Base-by-base conservation (phyloP, 129 eudicot species). In the Tagetes patula region DNA sequence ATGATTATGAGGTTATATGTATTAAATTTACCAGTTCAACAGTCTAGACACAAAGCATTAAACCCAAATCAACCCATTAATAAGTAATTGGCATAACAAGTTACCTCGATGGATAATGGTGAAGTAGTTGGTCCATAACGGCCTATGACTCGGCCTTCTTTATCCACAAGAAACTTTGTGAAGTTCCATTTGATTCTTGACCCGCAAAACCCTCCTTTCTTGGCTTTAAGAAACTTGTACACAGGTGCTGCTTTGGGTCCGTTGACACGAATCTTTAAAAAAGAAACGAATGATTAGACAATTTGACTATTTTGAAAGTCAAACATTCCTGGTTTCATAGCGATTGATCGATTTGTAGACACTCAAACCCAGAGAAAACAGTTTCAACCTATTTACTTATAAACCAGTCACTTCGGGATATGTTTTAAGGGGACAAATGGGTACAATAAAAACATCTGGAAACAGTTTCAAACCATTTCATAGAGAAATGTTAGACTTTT, bases 121-220 rank as follows among this genome's bases (percentile, higher is more conserved):
- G 92, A 30, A 60, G 96, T 87, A 14, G 89, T 40, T 32, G 98
- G 67, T 46, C 82, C 86, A 71, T 90, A 93, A 39, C 98, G 92
- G 30, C 78, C 69, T 27, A 93, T 70, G 42, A 87, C 96, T 30
- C 14, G 77, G 5, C 98, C 98, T 36, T 90, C 86, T 84, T 90
- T 93, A 74, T 87, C 95, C 66, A 93, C 87, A 37, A 93, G 88
- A 78, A 93, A 93, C 87, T 93, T 93, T 53, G 92, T 85, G 86
- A 94, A 94, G 84, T 94, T 94, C 98, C 98, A 94, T 74, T 94
- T 94, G 72, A 94, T 88, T 62, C 84, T 67, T 37, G 86, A 81
- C 9, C 97, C 96, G 39, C 83, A 78, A 68, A 80, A 77, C 13
- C 89, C 88, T 8, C 84, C 46, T 81, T 80, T 84, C 70, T 91